Evolutionary conservation across 2,329 filamentous ascomycete species (phyloP), one percentile per base, ranked within the genome.

Genomic region (Shiraia sp.): DNA sequence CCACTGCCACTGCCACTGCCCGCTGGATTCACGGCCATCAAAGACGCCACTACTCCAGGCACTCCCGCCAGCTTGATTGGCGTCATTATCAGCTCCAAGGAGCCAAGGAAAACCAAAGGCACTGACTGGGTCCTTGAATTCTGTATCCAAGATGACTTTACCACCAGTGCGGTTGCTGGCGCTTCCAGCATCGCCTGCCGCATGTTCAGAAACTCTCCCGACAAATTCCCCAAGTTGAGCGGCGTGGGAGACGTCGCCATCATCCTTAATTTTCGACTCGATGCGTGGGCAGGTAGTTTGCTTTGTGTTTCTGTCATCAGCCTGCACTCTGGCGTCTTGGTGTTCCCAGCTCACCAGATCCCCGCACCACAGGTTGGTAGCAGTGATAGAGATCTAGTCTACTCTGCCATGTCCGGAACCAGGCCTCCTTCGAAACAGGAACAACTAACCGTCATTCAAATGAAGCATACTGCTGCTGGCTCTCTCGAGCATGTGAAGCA

Each of bases 61-160:
- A 53, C 17, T 61, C 19, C 41, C 5, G 72, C 84, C 49, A 85
- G 75, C 67, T 70, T 93, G 28, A 78, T 90, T 36, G 90, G 89
- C 1, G 68, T 92, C 4, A 79, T 92, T 3, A 80, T 81, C 36
- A 87, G 92, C 54, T 77, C 76, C 34, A 76, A 81, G n/a, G 43
- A 34, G 42, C 67, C 75, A 1, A 79, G 82, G 0, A 41, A 63
- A 9, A 82, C 82, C 1, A 71, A 47, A 39, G 77, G 79, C 15
- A 57, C 64, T 16, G 85, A 87, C 77, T 68, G 51, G 66, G 31
- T 27, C 14, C 32, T 63, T 6, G 65, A 68, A 10, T 69, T 75
- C 52, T 65, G 52, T 15, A 49, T 76, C 9, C 61, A 70, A 38
- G 74, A 76, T 51, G 51, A 63, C 32, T 65, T 65, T 43, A 22